A percentile compares a stretch with the other conserved stretches of the same genome.
Conservation (phyloP, 768 basidiomycete species). For the Galerina sulciceps region DNA sequence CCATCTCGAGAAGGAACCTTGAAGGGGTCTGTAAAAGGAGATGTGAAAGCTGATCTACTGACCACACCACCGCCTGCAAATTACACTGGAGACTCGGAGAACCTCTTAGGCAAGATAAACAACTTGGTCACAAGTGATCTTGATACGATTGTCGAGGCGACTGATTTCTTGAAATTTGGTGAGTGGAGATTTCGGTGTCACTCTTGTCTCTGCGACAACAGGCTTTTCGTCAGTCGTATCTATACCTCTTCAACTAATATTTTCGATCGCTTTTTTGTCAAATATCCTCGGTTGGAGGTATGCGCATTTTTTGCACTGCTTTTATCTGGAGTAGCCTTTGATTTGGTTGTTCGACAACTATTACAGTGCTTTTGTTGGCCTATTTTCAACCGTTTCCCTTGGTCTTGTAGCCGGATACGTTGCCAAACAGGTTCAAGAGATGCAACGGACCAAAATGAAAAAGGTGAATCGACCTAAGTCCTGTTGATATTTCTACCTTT, state of each 20-base stretch:
- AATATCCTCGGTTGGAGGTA: constrained; percentile 51
- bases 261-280: constrained; percentile 50
- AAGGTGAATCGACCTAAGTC: constrained; percentile 28
- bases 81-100: constrained; percentile 38
- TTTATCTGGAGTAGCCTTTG: not conserved
- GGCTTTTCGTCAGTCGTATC: constrained; percentile 39
- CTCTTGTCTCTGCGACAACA: constrained; percentile 33
- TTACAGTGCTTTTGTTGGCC: constrained; percentile 55
- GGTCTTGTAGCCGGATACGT: constrained; percentile 63
- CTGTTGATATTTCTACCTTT: constrained; percentile 24
- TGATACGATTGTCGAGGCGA: constrained; percentile 35
- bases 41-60: not conserved
- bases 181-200: not conserved
- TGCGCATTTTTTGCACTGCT: not conserved
- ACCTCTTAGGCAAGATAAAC: constrained; percentile 75
- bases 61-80: constrained; percentile 5
- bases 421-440: constrained; percentile 49
- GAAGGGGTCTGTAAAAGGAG: not conserved
- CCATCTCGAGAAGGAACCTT: not conserved
- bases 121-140: constrained; percentile 73
- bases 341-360: constrained; percentile 26
- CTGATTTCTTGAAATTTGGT: constrained; percentile 36
- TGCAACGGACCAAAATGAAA: constrained; percentile 54
- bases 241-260: constrained; percentile 43
- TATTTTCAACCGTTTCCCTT: constrained; percentile 51